phyloP scores from a whole-genome alignment of 2,329 filamentous ascomycete species.

The Decorospora gaudefroyi region DNA sequence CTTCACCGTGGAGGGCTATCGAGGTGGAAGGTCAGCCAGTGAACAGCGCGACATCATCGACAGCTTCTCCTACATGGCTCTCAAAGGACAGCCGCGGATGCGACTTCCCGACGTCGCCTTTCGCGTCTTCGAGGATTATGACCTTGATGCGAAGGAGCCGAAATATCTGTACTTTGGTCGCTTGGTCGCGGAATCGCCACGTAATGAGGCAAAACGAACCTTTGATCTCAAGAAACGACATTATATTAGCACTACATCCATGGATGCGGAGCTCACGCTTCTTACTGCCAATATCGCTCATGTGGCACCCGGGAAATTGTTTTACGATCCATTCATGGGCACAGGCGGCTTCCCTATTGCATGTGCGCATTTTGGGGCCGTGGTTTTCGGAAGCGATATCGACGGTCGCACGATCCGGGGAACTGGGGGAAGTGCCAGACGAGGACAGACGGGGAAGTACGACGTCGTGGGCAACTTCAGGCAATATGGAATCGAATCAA shows the following conservation, averaged over 20 bases:
- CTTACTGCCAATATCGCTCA: slow-evolving; percentile 90
- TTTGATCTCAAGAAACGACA: slow-evolving; percentile 91
- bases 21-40: slow-evolving; percentile 66
- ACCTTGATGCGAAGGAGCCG: slow-evolving; percentile 57
- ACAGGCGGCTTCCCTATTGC: slow-evolving; percentile 92
- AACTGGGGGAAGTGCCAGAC: slow-evolving; percentile 52
- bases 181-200: slow-evolving; percentile 66
- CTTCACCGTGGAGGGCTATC: slow-evolving; percentile 82
- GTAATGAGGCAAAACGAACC: slow-evolving; percentile 67
- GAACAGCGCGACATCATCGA: slow-evolving; percentile 78
- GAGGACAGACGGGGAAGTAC: slow-evolving; percentile 49
- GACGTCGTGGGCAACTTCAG: slow-evolving; percentile 74
- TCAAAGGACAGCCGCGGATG: slow-evolving; percentile 79
- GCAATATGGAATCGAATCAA: slow-evolving; percentile 72
- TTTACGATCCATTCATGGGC: slow-evolving; percentile 95
- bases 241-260: slow-evolving; percentile 95
- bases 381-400: slow-evolving; percentile 86
- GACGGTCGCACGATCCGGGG: slow-evolving; percentile 88
- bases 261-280: slow-evolving; percentile 93
- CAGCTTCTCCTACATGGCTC: slow-evolving; percentile 75
- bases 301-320: slow-evolving; percentile 78
- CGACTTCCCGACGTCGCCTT: slow-evolving; percentile 70
- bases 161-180: slow-evolving; percentile 72
- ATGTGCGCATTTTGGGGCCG: slow-evolving; percentile 85
- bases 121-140: slow-evolving; percentile 81